Evolutionary conservation across 2,329 filamentous ascomycete species (phyloP), one percentile per base, ranked within the genome.

Genomic region (Penicillium sp.): DNA sequence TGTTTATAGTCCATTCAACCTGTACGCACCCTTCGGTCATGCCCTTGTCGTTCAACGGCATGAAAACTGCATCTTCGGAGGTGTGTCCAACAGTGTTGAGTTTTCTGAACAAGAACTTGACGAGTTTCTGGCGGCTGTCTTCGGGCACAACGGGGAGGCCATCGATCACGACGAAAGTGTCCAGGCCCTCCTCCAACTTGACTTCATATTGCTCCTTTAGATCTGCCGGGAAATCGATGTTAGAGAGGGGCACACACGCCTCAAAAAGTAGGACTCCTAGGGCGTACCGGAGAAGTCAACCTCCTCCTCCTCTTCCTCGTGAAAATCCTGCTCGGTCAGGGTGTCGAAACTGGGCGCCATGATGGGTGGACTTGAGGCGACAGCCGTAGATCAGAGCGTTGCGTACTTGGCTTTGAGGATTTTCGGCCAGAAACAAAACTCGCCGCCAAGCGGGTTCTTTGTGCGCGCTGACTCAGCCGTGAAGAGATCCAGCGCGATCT

Each of bases 311-410:
- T 97, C 93, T 78, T 90, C 91, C 77, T 93, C 90, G 74, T 95
- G 92, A 79, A 94, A 89, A 79, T 97, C 92, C 73, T 94, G 92
- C 80, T 97, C 93, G 80, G 91, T 90, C 77, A 98, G 85, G 75
- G 93, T 91, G 77, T 97, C 92, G 81, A 96, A 98, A 78, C 92
- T 93, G 71, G 91, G 90, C 81, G 94, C 92, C 93, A 97, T 97
- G 82, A 80, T 93, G 67, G 65, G 58, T 65, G 60, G 28, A 57
- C 57, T 59, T 56, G 64, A 59, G 69, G 69, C 63, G 66, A 68
- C 62, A 63, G 64, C 67, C 62, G 64, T 61, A 49, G 65, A 67
- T 62, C 68, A 64, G 65, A 65, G 59, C 62, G 62, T 55, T 59
- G 68, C 65, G 70, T 64, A 54, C 61, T 62, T 62, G 62, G 70